Evolutionary conservation across 1,284 basidiomycete species (phyloP).

Genomic region (Inonotus obliquus): DNA sequence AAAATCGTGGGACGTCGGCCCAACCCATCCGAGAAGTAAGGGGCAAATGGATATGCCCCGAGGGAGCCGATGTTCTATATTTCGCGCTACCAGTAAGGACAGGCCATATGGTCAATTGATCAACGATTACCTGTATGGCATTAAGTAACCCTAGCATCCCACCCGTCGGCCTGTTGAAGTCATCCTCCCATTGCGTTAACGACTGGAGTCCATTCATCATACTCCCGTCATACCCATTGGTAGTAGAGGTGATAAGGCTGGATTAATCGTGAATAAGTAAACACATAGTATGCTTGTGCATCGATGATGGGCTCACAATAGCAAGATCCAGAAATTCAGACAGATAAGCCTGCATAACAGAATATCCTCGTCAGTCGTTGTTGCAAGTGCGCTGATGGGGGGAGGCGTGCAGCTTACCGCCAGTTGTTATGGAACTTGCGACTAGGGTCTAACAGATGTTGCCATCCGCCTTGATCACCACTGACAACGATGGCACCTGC

Average conservation of each 20-base stretch:
- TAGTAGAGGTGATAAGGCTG: constrained; percentile 71
- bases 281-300: neutral
- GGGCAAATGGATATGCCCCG: constrained; percentile 63
- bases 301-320: constrained; percentile 42
- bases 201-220: constrained; percentile 77
- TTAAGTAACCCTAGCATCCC: constrained; percentile 66
- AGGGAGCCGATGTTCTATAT: constrained; percentile 64
- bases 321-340: constrained; percentile 64
- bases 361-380: neutral
- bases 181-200: constrained; percentile 52
- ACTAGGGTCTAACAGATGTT: constrained; percentile 56
- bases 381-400: too few species aligned
- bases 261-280: neutral
- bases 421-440: constrained; percentile 71
- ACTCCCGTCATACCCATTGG: constrained; percentile 72
- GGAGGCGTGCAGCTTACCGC: constrained; percentile 36
- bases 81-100: neutral
- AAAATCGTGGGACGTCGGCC: constrained; percentile 62
- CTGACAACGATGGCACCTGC: constrained; percentile 38
- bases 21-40: constrained; percentile 64
- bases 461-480: constrained; percentile 34
- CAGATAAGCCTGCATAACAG: constrained; percentile 43
- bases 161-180: constrained; percentile 52
- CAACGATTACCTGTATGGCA: constrained; percentile 59
- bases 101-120: neutral